Evolutionary conservation across 2,329 filamentous ascomycete species (phyloP).

Genomic region (Microsporum canis): DNA sequence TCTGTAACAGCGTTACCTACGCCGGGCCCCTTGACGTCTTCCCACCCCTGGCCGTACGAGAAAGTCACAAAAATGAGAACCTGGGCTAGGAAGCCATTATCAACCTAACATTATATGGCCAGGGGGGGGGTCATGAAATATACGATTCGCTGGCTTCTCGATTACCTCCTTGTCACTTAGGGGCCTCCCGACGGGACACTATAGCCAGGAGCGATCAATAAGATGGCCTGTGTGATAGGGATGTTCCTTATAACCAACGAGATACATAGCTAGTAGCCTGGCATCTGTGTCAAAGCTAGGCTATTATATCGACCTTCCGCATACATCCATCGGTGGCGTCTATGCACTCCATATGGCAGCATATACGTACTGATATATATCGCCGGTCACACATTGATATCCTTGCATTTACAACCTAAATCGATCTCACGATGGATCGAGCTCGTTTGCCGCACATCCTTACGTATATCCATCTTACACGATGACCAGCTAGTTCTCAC

Average conservation of each 20-base stretch:
- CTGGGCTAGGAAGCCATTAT: background rate
- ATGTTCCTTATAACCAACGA: background rate
- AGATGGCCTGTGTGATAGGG: background rate
- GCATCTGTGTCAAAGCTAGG: background rate
- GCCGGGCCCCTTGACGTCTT: background rate
- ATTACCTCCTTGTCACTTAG: background rate
- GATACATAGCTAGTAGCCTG: background rate
- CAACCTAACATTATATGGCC: background rate
- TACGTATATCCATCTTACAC: background rate
- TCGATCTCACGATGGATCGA: background rate
- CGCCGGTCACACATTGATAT: background rate
- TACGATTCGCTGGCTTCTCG: background rate
- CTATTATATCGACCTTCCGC: background rate
- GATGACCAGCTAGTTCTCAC: background rate
- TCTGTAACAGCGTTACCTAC: background rate
- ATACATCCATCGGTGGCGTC: background rate
- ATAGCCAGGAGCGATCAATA: background rate
- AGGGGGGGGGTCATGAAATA: background rate
- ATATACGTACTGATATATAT: too few species aligned
- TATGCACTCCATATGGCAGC: too few species aligned
- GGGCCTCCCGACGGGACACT: background rate
- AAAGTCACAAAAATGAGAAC: background rate
- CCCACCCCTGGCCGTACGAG: background rate
- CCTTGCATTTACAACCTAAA: background rate
- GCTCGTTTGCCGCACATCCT: background rate